Evolutionary conservation across 2,329 filamentous ascomycete genomes (phyloP).

Genomic region (Trichoderma polysporum): DNA sequence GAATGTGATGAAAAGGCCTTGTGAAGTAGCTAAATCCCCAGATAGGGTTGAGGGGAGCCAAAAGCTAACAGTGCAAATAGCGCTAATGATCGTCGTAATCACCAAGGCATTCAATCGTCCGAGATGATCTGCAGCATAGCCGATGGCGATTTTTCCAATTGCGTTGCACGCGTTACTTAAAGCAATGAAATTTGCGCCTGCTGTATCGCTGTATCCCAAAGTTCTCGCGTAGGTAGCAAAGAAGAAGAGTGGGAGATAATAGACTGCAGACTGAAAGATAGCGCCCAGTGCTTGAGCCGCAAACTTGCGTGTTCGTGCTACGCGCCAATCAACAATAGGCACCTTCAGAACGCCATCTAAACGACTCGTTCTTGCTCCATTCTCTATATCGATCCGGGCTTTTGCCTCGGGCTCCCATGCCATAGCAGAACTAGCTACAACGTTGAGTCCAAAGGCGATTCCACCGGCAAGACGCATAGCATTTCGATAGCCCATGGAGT

Average conservation of each 20-base stretch:
- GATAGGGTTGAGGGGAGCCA: conserved; percentile 12
- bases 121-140: conserved; percentile 5
- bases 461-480: conserved; percentile 6
- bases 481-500: conserved; percentile 2
- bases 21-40: background rate
- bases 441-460: background rate
- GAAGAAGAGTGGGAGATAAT: conserved; percentile 15
- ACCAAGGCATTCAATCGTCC: conserved; percentile 6
- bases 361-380: background rate
- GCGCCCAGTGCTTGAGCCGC: conserved; percentile 1
- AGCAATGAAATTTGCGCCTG: conserved; percentile 11
- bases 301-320: conserved; percentile 1
- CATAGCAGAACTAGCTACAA: background rate
- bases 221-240: conserved; percentile 6
- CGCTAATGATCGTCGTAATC: background rate
- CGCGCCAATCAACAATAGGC: conserved; percentile 1
- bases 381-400: background rate
- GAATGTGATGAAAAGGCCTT: conserved; percentile 7
- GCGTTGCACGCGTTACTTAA: conserved; percentile 4
- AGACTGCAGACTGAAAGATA: conserved; percentile 9
- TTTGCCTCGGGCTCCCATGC: background rate
- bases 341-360: conserved; percentile 3
- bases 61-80: background rate
- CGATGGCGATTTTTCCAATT: conserved; percentile 1
- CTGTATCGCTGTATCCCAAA: conserved; percentile 10